A percentile compares a stretch with the other conserved stretches of the same genome.
phyloP scores from a whole-genome alignment of 768 basidiomycete genomes.

The Amyloporia xantha region DNA sequence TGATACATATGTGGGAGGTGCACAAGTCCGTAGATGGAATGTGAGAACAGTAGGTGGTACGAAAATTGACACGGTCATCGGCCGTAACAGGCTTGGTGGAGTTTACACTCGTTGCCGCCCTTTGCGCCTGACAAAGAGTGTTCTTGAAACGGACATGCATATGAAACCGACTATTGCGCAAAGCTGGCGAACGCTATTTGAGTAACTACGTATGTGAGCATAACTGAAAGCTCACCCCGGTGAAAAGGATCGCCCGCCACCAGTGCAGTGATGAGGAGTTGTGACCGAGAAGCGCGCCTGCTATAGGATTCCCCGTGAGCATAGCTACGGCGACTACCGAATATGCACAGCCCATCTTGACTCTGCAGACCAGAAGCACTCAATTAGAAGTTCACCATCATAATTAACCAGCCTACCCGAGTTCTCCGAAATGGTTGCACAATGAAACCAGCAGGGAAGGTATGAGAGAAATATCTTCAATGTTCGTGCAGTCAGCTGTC shows the following conservation, averaged over 20 bases:
- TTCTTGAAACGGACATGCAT: constrained; percentile 12
- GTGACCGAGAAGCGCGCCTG: constrained; percentile 17
- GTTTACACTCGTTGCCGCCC: background rate
- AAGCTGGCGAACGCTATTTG: too few species aligned
- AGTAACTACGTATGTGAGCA: too few species aligned
- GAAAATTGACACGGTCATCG: too few species aligned
- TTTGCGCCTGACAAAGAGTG: constrained; percentile 9
- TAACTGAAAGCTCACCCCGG: constrained; percentile 16
- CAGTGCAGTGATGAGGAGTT: constrained; percentile 8
- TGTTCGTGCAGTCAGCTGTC: background rate
- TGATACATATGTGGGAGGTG: background rate
- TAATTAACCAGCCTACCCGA: constrained; percentile 13
- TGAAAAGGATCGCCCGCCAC: constrained; percentile 18
- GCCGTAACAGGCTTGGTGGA: background rate
- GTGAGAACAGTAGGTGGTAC: too few species aligned
- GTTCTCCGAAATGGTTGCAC: constrained; percentile 15
- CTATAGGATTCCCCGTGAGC: constrained; percentile 19
- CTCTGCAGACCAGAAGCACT: constrained; percentile 4
- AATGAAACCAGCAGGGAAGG: constrained; percentile 15
- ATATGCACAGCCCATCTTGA: constrained; percentile 20
- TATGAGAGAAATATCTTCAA: constrained; percentile 19
- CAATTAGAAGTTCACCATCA: background rate
- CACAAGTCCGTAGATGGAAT: background rate
- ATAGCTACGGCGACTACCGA: constrained; percentile 15
- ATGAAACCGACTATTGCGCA: background rate